A percentile compares a stretch with the other conserved stretches of the same genome.
These are phyloP conservation scores for Mortierella sp. DNA, from an alignment of 371 early-diverging fungal genomes.

Conservation along the genomic window DNA sequence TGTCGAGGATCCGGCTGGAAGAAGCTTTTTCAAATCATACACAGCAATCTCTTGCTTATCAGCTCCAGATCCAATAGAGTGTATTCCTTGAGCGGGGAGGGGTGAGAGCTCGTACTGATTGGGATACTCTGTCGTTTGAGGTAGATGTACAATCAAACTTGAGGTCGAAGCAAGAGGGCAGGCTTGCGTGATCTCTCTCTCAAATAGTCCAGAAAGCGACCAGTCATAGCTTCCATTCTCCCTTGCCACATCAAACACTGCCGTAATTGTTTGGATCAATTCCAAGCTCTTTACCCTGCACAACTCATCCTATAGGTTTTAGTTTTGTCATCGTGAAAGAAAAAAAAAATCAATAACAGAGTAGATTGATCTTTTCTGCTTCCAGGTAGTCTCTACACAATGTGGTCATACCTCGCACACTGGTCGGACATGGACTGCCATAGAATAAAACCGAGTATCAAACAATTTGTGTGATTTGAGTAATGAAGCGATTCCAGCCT, in stretches of 20 bases:
- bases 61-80: slow-evolving; percentile 22
- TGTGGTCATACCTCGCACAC: slow-evolving; percentile 63
- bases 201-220: slow-evolving; percentile 78
- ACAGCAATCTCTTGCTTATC: slow-evolving; percentile 44
- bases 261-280: slow-evolving; percentile 75
- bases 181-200: slow-evolving; percentile 64
- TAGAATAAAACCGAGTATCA: slow-evolving; percentile 91
- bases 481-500: slow-evolving; percentile 87
- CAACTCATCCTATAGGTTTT: slow-evolving; percentile 39
- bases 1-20: background rate
- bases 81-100: slow-evolving; percentile 36
- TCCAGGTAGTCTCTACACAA: too few relatives aligned
- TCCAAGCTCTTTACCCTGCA: slow-evolving; percentile 51
- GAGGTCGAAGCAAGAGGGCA: slow-evolving; percentile 77
- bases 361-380: background rate
- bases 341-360: background rate
- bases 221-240: slow-evolving; percentile 74
- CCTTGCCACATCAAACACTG: slow-evolving; percentile 81
- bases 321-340: background rate
- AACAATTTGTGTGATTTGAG: slow-evolving; percentile 92
- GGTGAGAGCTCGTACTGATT: slow-evolving; percentile 58
- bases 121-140: slow-evolving; percentile 37
- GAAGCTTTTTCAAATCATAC: slow-evolving; percentile 53
- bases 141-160: slow-evolving; percentile 62
- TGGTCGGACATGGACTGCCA: slow-evolving; percentile 78